Evolutionary conservation across 2,329 filamentous ascomycete genomes (phyloP).

Genomic region (Emergomyces africanus): DNA sequence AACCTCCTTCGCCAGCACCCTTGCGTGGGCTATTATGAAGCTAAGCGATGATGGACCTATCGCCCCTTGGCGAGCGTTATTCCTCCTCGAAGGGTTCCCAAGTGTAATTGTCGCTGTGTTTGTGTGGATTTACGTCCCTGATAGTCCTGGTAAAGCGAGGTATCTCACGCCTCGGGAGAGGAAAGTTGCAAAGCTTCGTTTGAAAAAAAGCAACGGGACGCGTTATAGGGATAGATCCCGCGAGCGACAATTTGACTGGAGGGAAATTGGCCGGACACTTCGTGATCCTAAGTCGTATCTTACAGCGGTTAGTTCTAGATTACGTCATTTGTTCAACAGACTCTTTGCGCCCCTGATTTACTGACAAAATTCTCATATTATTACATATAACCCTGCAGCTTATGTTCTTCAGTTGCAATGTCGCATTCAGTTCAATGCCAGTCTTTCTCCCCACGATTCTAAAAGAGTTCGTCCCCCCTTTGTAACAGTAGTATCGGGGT

Average conservation of each 20-base stretch:
- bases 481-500: constrained; percentile 5
- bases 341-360: neutral
- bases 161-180: constrained; percentile 53
- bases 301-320: constrained; percentile 42
- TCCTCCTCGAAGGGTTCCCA: constrained; percentile 75
- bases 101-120: constrained; percentile 61
- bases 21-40: constrained; percentile 65
- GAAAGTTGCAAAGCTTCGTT: constrained; percentile 57
- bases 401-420: constrained; percentile 82
- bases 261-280: constrained; percentile 47
- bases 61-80: constrained; percentile 73
- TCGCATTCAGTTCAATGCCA: constrained; percentile 76
- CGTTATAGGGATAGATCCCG: constrained; percentile 19
- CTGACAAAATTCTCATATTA: neutral
- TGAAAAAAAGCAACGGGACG: constrained; percentile 40
- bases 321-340: neutral
- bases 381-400: constrained; percentile 20
- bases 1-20: constrained; percentile 57
- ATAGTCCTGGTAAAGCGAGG: constrained; percentile 53
- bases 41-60: constrained; percentile 53
- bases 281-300: constrained; percentile 59
- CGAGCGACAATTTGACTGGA: constrained; percentile 35
- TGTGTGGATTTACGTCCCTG: constrained; percentile 64
- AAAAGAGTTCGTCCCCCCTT: constrained; percentile 33
- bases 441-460: constrained; percentile 79